Conservation (phyloP, 805 yeast species). For the Yarrowia phangngaensis region DNA sequence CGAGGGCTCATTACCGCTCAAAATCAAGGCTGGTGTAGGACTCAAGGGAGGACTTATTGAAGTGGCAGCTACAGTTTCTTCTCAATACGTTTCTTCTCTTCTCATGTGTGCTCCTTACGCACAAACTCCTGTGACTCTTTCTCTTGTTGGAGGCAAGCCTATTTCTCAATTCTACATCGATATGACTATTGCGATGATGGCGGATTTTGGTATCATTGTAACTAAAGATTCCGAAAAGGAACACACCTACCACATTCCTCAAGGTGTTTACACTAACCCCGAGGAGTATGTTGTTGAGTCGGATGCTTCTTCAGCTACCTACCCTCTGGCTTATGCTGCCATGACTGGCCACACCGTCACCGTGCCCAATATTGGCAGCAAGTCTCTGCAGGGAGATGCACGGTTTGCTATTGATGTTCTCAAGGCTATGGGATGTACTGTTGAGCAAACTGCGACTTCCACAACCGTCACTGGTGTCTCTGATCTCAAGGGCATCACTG, state of each 20-base stretch:
- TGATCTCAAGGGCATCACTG: conserved; percentile 60
- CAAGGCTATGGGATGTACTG: conserved; percentile 91
- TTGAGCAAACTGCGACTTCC: conserved; percentile 73
- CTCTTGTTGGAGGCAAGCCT: conserved; percentile 94
- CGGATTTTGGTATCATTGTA: conserved; percentile 77
- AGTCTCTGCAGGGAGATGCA: conserved; percentile 95
- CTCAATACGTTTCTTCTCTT: conserved; percentile 94
- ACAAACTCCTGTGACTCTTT: conserved; percentile 74
- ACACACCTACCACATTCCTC: conserved; percentile 87
- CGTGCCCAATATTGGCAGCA: conserved; percentile 87
- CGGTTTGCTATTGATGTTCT: conserved; percentile 91
- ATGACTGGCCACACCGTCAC: conserved; percentile 90
- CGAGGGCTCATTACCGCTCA: conserved; percentile 82
- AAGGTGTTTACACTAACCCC: conserved; percentile 77
- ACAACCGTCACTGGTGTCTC: conserved; percentile 82
- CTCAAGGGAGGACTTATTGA: conserved; percentile 89
- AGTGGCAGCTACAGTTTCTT: conserved; percentile 91
- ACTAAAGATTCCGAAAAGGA: conserved; percentile 63
- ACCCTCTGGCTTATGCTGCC: conserved; percentile 96
- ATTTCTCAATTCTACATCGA: conserved; percentile 93
- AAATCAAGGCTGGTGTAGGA: conserved; percentile 62
- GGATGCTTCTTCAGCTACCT: conserved; percentile 97
- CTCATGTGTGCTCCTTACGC: conserved; percentile 99
- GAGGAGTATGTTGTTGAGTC: conserved; percentile 84
- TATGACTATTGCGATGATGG: conserved; percentile 97